Evolutionary conservation across 345 rosid species (phyloP).

Genomic region (Syzygium jambos): DNA sequence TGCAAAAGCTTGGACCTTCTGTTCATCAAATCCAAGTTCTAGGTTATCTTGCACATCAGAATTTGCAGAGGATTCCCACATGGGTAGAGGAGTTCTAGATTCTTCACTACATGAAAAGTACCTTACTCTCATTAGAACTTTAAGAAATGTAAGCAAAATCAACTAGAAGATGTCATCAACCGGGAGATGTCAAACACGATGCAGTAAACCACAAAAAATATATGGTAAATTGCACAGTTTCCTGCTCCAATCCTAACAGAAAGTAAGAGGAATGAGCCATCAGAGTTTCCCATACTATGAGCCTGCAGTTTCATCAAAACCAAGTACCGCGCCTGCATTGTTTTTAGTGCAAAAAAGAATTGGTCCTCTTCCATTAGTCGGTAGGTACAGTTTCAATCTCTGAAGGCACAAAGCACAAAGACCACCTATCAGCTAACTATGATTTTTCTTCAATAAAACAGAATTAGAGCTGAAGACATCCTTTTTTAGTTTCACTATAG

Average conservation of each 20-base stretch:
- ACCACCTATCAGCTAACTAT: not conserved
- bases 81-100: conserved; percentile 41
- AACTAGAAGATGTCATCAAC: not conserved
- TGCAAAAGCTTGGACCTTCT: conserved; percentile 60
- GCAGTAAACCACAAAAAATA: not conserved
- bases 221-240: not conserved
- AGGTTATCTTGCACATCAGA: conserved; percentile 31
- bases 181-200: not conserved
- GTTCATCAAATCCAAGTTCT: conserved; percentile 61
- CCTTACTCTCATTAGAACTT: not conserved
- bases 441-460: not conserved
- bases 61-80: conserved; percentile 39
- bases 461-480: not conserved
- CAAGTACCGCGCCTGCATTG: not conserved
- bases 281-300: not conserved
- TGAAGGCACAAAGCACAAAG: not conserved
- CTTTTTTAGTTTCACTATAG: not conserved
- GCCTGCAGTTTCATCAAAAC: not conserved
- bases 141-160: not conserved
- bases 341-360: not conserved
- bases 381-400: not conserved
- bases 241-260: not conserved
- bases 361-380: not conserved
- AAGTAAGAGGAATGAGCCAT: not conserved
- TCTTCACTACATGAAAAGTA: conserved; percentile 45